A percentile compares a stretch with the other conserved stretches of the same genome.
These are phyloP conservation scores for Ophiostoma sp. DNA, from an alignment of 2,329 filamentous ascomycete genomes.

Conservation along the genomic window DNA sequence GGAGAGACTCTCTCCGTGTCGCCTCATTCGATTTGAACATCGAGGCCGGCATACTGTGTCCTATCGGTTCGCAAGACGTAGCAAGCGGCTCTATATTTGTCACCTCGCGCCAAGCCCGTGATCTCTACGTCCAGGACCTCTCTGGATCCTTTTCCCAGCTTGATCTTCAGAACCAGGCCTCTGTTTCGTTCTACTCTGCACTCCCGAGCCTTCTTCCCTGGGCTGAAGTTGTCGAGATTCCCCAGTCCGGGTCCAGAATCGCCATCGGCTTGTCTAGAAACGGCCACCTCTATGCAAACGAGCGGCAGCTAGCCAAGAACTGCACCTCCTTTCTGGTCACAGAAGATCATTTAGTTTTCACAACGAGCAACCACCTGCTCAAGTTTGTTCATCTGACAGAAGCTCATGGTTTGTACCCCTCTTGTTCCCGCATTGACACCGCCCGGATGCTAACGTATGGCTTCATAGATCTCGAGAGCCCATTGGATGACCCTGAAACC, in stretches of 20 bases:
- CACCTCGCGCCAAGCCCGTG: conserved; percentile 30
- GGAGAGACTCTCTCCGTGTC: conserved; percentile 30
- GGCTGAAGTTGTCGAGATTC: conserved; percentile 42
- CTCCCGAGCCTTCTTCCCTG: conserved; percentile 49
- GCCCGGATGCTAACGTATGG: background rate
- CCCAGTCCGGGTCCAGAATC: conserved; percentile 35
- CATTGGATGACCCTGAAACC: conserved; percentile 79
- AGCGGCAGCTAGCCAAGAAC: conserved; percentile 68
- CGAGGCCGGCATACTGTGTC: conserved; percentile 13
- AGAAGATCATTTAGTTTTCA: conserved; percentile 77
- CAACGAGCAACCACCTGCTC: conserved; percentile 83
- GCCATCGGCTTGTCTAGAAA: conserved; percentile 64
- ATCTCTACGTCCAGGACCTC: conserved; percentile 42
- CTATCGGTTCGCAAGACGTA: background rate
- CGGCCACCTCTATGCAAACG: conserved; percentile 74
- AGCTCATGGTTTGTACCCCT: conserved; percentile 38
- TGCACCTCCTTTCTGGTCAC: conserved; percentile 89
- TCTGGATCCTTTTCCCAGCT: conserved; percentile 43
- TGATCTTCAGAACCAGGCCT: conserved; percentile 27
- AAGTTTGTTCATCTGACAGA: conserved; percentile 83
- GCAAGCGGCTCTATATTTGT: conserved; percentile 32
- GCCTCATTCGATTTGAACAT: conserved; percentile 25
- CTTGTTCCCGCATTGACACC: no score
- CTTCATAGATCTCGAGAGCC: conserved; percentile 64
- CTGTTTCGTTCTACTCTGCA: conserved; percentile 34